phyloP scores from a whole-genome alignment of 805 yeast species.

The Priceomyces melissophilus region DNA sequence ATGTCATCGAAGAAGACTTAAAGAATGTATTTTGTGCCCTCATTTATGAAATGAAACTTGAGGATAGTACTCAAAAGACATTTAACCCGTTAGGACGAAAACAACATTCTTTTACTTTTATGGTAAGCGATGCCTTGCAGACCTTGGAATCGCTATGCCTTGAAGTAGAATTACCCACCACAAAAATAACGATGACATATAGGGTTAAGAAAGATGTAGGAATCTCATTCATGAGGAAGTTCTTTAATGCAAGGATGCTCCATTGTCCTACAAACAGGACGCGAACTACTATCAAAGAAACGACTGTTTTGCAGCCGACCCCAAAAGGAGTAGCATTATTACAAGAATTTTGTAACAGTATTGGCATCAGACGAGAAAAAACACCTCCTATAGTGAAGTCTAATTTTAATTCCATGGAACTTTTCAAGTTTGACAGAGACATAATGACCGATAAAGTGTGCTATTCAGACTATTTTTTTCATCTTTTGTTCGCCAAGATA shows the following conservation, averaged over 20 bases:
- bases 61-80: constrained; percentile 12
- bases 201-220: constrained; percentile 52
- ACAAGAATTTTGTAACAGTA: constrained; percentile 52
- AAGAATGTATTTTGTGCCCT: constrained; percentile 57
- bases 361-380: constrained; percentile 44
- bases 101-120: constrained; percentile 51
- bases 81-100: constrained; percentile 24
- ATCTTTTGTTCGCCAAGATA: constrained; percentile 56
- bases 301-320: constrained; percentile 68
- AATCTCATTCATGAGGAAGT: constrained; percentile 41
- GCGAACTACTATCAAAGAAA: constrained; percentile 40
- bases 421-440: constrained; percentile 67
- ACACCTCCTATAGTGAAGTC: constrained; percentile 52
- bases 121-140: constrained; percentile 47
- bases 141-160: constrained; percentile 50
- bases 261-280: constrained; percentile 80
- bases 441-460: constrained; percentile 53
- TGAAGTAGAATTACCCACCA: constrained; percentile 44
- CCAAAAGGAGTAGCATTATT: constrained; percentile 83
- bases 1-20: constrained; percentile 51
- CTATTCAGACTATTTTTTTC: constrained; percentile 61
- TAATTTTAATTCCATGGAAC: constrained; percentile 64
- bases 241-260: constrained; percentile 59
- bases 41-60: constrained; percentile 35
- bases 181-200: constrained; percentile 55